Evolutionary conservation across 139 green algal species (phyloP).

Genomic region (Nannochloris sp.): DNA sequence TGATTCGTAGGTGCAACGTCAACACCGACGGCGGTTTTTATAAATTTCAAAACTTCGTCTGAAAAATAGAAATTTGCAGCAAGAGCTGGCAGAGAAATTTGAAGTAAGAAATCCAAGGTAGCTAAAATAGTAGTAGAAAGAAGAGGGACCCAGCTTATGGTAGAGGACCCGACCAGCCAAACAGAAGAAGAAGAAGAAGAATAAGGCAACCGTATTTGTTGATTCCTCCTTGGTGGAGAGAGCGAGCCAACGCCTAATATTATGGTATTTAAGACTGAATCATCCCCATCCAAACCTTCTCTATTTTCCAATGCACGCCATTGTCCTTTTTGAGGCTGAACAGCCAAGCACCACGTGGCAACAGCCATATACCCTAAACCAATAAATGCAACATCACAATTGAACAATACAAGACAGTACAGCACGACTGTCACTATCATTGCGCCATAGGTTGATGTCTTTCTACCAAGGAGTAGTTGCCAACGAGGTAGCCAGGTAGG

Average conservation of each 20-base stretch:
- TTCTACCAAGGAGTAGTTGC: conserved; percentile 9
- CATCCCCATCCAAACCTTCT: neutral
- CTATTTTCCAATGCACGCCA: no score
- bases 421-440: neutral
- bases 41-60: conserved; percentile 6
- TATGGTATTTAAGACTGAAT: neutral
- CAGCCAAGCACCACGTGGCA: conserved; percentile 9
- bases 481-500: conserved; percentile 8
- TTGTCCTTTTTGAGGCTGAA: neutral
- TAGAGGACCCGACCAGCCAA: neutral
- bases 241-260: neutral
- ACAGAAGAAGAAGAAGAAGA: neutral
- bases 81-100: conserved; percentile 11
- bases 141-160: conserved; percentile 17
- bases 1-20: neutral
- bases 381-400: conserved; percentile 10
- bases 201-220: no score
- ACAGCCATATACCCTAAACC: conserved; percentile 28
- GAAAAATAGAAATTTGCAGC: conserved; percentile 11
- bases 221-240: neutral
- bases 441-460: conserved; percentile 2
- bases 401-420: conserved; percentile 29
- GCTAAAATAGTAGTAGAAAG: conserved; percentile 16
- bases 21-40: conserved; percentile 1
- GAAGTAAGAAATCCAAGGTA: conserved; percentile 11